Percentiles rank a stretch among this genome's conserved stretches.
phyloP scores from a whole-genome alignment of 2,329 filamentous ascomycete genomes.

The Phialemonium atrogriseum region DNA sequence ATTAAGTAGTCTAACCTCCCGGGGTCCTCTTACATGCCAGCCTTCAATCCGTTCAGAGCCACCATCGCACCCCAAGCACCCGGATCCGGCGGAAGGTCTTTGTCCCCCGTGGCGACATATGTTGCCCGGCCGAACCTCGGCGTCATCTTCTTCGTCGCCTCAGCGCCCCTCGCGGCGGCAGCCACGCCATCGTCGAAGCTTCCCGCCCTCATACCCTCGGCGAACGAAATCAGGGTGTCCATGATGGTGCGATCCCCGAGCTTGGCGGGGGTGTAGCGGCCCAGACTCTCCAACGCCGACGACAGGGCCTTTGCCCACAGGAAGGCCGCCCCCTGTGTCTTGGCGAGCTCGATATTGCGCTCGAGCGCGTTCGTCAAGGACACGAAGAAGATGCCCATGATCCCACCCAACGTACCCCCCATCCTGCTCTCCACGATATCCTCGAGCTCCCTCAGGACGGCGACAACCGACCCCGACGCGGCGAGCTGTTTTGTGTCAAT shows the following conservation, averaged over 20 bases:
- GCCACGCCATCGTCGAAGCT: slow-evolving; percentile 46
- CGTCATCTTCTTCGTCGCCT: slow-evolving; percentile 56
- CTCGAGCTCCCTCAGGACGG: slow-evolving; percentile 39
- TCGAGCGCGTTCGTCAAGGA: slow-evolving; percentile 32
- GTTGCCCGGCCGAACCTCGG: slow-evolving; percentile 59
- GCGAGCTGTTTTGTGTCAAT: slow-evolving; percentile 28
- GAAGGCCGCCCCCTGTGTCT: slow-evolving; percentile 22
- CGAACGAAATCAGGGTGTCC: slow-evolving; percentile 48
- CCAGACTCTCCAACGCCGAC: slow-evolving; percentile 35
- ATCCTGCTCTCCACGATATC: slow-evolving; percentile 49
- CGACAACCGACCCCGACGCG: slow-evolving; percentile 34
- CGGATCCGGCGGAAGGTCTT: slow-evolving; percentile 55
- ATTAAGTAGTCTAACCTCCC: too few relatives aligned
- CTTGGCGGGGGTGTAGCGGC: slow-evolving; percentile 45
- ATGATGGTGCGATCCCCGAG: slow-evolving; percentile 49
- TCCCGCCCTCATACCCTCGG: slow-evolving; percentile 34
- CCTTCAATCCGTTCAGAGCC: slow-evolving; percentile 36
- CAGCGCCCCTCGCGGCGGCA: slow-evolving; percentile 51
- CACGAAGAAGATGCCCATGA: slow-evolving; percentile 47
- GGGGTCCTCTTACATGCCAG: too few relatives aligned
- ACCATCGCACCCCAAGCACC: slow-evolving; percentile 63
- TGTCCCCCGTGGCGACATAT: slow-evolving; percentile 51
- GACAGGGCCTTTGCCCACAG: slow-evolving; percentile 36
- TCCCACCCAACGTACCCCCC: slow-evolving; percentile 44
- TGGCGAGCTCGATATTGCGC: slow-evolving; percentile 13